Evolutionary conservation across 2,329 filamentous ascomycete genomes (phyloP), one percentile per base, ranked within the genome.

Genomic region (Nemania sp.): DNA sequence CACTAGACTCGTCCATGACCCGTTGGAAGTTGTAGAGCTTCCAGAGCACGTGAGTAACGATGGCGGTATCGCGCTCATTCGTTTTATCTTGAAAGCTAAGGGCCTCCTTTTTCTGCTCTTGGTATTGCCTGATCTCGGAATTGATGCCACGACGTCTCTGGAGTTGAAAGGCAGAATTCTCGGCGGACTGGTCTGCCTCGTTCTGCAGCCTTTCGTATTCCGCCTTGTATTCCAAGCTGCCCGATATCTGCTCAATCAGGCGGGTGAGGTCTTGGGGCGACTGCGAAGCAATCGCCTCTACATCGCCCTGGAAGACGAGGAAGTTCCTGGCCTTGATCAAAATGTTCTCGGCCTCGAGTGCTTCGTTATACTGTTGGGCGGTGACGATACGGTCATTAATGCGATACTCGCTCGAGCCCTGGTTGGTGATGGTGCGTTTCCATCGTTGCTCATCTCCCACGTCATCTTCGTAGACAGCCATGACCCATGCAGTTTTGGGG

Each of bases 401-500:
- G 63, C 94, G 89, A 76, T 98, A 99, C 77, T 98, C 94, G 80
- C 93, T 97, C 29, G 88, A 87, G 48, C 95, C 95, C 64, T 88
- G 84, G 68, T 84, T 91, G 3, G 93, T 98, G 75, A 99, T 99
- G 67, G 88, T 89, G 63, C 95, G 91, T 79, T 97, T 97, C 95
- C 95, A 99, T 68, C 89, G 88, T 73, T 97, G 93, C 75, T 96
- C 92, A 71, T 97, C 91, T 48, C 92, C 94, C 2, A 92, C 92
- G 74, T 99, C 95, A 72, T 99, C 95, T 74, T 97, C 93, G 76
- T 98, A 99, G 15, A 99, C 94, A 32, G 95, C 95, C 92, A 97
- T 98, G 13, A 99, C 96, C 94, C 94, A 99, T 2, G 95, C 96
- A 2, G 89, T 95, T 75, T 93, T 95, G 0, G 95, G 95, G 70